A percentile compares a stretch with the other conserved stretches of the same genome.
Evolutionary conservation across 768 basidiomycete genomes (phyloP).

Genomic region (Pulveroboletus sp.): DNA sequence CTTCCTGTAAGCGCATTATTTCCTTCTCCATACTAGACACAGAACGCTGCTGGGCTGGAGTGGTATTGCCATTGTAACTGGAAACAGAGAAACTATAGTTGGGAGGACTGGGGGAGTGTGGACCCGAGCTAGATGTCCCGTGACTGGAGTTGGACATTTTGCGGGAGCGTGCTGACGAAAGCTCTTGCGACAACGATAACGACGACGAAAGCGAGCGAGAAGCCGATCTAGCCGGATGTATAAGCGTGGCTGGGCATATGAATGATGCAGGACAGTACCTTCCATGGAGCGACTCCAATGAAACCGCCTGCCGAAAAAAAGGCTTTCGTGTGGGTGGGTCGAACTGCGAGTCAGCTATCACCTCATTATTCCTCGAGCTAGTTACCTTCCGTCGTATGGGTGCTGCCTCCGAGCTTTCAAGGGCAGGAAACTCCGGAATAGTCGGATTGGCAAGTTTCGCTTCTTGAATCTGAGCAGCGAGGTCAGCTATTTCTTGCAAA

Average conservation of each 20-base stretch:
- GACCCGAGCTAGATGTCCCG: conserved; percentile 62
- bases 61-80: conserved; percentile 27
- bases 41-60: conserved; percentile 58
- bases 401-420: conserved; percentile 42
- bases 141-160: conserved; percentile 76
- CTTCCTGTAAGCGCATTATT: conserved; percentile 92
- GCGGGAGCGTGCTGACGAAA: conserved; percentile 83
- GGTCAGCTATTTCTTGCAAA: conserved; percentile 86
- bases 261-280: conserved; percentile 44
- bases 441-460: conserved; percentile 59
- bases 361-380: conserved; percentile 46
- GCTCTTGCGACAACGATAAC: conserved; percentile 95
- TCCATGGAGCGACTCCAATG: conserved; percentile 82
- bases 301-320: conserved; percentile 88
- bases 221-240: conserved; percentile 56
- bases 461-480: conserved; percentile 88
- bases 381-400: conserved; percentile 51
- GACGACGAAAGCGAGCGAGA: conserved; percentile 93
- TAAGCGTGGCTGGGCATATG: conserved; percentile 7
- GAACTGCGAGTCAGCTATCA: conserved; percentile 38
- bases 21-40: conserved; percentile 86
- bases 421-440: conserved; percentile 37
- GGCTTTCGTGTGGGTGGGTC: conserved; percentile 57
- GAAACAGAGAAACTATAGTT: conserved; percentile 57
- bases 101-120: conserved; percentile 55